Conservation (phyloP, 2,329 filamentous ascomycete genomes). For the Pseudophaeomoniella oleicola region DNA sequence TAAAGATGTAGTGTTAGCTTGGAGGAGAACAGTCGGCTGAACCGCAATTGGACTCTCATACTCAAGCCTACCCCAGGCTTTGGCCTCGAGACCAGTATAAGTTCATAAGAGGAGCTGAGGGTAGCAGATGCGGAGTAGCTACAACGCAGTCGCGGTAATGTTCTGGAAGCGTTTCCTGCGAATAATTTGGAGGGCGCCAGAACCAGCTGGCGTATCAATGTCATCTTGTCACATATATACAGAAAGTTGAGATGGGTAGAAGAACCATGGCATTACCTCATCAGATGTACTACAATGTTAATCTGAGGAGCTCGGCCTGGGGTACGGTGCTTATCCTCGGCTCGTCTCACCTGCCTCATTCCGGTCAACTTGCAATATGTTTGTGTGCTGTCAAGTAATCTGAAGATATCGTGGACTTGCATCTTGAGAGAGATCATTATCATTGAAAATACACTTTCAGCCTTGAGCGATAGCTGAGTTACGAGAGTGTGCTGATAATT, state of each 20-base stretch:
- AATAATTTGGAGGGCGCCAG: not conserved
- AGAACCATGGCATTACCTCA: not conserved
- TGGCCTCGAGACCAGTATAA: constrained; percentile 67
- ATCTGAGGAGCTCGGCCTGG: not conserved
- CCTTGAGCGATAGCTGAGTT: too few relatives aligned
- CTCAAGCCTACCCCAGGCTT: constrained; percentile 83
- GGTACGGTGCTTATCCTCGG: too few relatives aligned
- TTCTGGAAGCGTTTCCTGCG: not conserved
- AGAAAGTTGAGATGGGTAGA: not conserved
- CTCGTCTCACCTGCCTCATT: not conserved
- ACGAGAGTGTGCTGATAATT: too few relatives aligned
- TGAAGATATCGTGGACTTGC: too few relatives aligned
- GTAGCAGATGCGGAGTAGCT: constrained; percentile 37
- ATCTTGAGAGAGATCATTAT: too few relatives aligned
- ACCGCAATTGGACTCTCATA: constrained; percentile 25
- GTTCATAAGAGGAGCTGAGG: constrained; percentile 49
- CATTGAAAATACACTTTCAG: too few relatives aligned
- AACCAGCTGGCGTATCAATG: not conserved
- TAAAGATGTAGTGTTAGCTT: constrained; percentile 21
- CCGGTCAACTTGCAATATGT: too few relatives aligned
- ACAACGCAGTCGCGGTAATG: constrained; percentile 14
- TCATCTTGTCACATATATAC: not conserved
- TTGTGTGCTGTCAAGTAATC: too few relatives aligned
- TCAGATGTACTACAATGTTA: not conserved
- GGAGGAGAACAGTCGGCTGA: not conserved